phyloP scores from a whole-genome alignment of 345 rosid genomes.

The Viola odorata region DNA sequence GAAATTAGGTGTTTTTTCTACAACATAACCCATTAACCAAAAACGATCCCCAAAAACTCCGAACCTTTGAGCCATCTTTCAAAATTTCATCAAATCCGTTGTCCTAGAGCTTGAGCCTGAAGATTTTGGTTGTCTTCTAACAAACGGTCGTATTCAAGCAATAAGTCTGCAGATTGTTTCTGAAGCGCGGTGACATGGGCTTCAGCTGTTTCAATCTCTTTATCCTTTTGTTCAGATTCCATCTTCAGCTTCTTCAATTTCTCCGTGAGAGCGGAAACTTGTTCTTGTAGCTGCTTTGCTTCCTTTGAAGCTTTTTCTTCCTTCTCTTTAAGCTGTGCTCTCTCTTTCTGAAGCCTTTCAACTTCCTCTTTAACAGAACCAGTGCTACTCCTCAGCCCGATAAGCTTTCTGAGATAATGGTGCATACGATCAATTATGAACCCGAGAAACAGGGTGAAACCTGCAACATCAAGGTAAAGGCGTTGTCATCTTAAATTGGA shows the following conservation, averaged over 20 bases:
- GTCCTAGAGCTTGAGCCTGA: constrained; percentile 58
- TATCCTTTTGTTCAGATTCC: constrained; percentile 65
- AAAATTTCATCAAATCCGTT: constrained; percentile 26
- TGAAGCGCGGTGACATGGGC: constrained; percentile 73
- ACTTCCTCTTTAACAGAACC: constrained; percentile 66
- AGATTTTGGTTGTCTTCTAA: constrained; percentile 85
- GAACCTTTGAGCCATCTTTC: constrained; percentile 1
- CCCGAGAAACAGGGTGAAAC: constrained; percentile 80
- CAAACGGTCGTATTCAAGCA: constrained; percentile 78
- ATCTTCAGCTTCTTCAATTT: constrained; percentile 57
- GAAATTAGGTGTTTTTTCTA: constrained; percentile 3
- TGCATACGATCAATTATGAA: constrained; percentile 81
- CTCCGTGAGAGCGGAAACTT: constrained; percentile 38
- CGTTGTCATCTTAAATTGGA: no score
- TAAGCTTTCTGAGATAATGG: constrained; percentile 66
- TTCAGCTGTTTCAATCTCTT: constrained; percentile 68
- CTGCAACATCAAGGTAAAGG: constrained; percentile 36
- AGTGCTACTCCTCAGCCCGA: constrained; percentile 44
- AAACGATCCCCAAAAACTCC: constrained; percentile 7
- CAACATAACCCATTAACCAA: not conserved
- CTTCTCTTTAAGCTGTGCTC: constrained; percentile 47
- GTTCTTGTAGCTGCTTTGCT: constrained; percentile 46
- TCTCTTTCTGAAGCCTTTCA: constrained; percentile 57
- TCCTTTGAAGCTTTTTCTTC: constrained; percentile 61
- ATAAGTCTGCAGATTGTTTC: constrained; percentile 75